Percentiles rank a stretch among this genome's conserved stretches.
Conservation (phyloP, 2,329 filamentous ascomycete genomes). For the Phaeosphaeriaceae sp. region DNA sequence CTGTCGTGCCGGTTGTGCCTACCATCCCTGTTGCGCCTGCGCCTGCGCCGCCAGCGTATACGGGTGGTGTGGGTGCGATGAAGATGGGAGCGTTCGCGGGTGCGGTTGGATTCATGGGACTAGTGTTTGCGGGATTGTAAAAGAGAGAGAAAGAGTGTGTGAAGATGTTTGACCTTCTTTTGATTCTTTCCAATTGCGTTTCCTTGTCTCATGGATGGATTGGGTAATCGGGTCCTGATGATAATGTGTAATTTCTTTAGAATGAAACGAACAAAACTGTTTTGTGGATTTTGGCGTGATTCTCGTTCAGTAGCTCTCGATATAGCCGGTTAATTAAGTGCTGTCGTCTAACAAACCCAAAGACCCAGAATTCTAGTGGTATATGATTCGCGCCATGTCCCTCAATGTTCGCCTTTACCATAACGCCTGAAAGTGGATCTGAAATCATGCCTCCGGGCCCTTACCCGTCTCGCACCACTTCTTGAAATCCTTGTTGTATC, state of each 20-base stretch:
- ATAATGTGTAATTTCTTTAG: not conserved
- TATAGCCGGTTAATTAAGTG: not conserved
- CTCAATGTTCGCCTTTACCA: not conserved
- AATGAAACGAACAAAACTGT: not conserved
- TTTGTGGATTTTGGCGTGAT: not conserved
- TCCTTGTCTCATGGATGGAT: not conserved
- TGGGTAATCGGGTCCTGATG: not conserved
- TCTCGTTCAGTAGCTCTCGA: not conserved
- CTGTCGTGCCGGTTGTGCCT: not conserved
- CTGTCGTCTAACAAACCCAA: not conserved
- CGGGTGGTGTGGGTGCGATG: not conserved
- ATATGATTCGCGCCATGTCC: not conserved
- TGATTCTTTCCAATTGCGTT: not conserved
- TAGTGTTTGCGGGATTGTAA: constrained; percentile 2
- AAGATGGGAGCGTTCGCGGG: constrained; percentile 2
- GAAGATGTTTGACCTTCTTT: no score
- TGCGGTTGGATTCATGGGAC: not conserved
- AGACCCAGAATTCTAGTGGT: not conserved
- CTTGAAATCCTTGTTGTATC: constrained; percentile 22
- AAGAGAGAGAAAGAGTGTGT: not conserved
- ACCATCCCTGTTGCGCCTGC: not conserved
- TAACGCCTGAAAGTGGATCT: not conserved
- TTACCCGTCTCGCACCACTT: constrained; percentile 14
- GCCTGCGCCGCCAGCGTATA: not conserved
- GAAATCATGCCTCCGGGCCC: not conserved